A percentile compares a stretch with the other conserved stretches of the same genome.
Conservation (phyloP, 2,329 filamentous ascomycete genomes). For the Aspergillus sp. region DNA sequence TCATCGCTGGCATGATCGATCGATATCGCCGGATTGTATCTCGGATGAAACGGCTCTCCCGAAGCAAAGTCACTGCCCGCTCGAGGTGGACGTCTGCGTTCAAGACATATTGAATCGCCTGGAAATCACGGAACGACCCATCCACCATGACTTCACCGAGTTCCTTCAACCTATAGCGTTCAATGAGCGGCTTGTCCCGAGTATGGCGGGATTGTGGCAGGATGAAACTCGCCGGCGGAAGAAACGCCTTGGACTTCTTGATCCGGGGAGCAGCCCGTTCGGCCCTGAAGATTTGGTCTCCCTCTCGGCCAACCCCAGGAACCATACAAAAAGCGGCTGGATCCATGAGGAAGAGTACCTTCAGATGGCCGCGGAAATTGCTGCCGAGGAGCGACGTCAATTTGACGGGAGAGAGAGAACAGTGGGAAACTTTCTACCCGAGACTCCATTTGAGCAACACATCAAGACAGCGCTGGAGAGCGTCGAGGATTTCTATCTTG, state of each 20-base stretch:
- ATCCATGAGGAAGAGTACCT: conserved; percentile 86
- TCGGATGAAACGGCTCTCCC: conserved; percentile 65
- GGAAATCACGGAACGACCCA: conserved; percentile 69
- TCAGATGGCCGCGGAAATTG: conserved; percentile 62
- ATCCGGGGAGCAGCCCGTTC: conserved; percentile 72
- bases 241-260: conserved; percentile 63
- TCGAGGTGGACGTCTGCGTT: conserved; percentile 87
- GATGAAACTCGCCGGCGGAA: conserved; percentile 82
- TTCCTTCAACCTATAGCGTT: conserved; percentile 60
- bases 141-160: conserved; percentile 89
- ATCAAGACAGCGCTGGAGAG: conserved; percentile 80
- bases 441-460: conserved; percentile 51
- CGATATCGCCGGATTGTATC: conserved; percentile 60
- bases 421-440: conserved; percentile 67
- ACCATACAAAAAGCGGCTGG: conserved; percentile 76
- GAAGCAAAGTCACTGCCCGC: conserved; percentile 79
- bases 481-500: conserved; percentile 80
- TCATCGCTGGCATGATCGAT: conserved; percentile 78
- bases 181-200: conserved; percentile 82
- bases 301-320: conserved; percentile 80
- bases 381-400: conserved; percentile 61
- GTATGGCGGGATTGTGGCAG: conserved; percentile 90
- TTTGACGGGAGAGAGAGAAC: conserved; percentile 44
- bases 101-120: conserved; percentile 83
- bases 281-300: conserved; percentile 77